Base-by-base conservation (phyloP, 2,329 filamentous ascomycete genomes). In the Epichloe gansuensis region DNA sequence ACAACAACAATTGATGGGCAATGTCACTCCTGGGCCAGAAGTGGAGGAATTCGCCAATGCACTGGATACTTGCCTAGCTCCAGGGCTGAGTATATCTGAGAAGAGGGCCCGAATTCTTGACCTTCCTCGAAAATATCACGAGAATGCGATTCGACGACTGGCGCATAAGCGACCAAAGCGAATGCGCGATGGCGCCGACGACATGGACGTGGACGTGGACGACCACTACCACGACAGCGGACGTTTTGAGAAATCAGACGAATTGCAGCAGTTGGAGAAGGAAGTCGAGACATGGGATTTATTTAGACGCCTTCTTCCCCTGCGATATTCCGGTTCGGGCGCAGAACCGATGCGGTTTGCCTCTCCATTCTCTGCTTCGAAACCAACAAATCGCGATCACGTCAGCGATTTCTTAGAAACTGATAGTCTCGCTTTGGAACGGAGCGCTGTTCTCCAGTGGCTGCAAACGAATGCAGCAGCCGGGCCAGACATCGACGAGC, bases 221-320 rank as follows among this genome's bases (percentile, higher is more conserved):
- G 77, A 78, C 42, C 52, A 53, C 8, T 23, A 41, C 23, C 13
- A 25, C n/a, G 13, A 37, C 25, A 17, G 35, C 12, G 35, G 21
- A 21, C 17, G 48, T 17, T 8, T 38, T 11, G 47, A 50, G 12
- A 52, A 59, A 4, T 35, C 54, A 17, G 60, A 62, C 13, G 61
- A 67, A 47, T 62, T 59, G 48, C 63, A 57, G 77, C 62, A 78
- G 52, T 85, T 89, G 76, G 83, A 94, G 67, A 78, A 86, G 57
- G 93, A 98, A 68, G 81, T 83, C 42, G 88, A 94, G 61, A 93
- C 90, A 0, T 98, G 93, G 93, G 84, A 94, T 63, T 75, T 97
- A 31, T 72, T 97, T 54, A 78, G 82, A 48, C 79, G 87, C 41
- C 74, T 95, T 55, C 76, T 95, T 50, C 82, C 85, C 11, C 68